Evolutionary conservation across 106 monocot genomes (phyloP), one percentile per base, ranked within the genome.

Genomic region (Amphibolis antarctica): DNA sequence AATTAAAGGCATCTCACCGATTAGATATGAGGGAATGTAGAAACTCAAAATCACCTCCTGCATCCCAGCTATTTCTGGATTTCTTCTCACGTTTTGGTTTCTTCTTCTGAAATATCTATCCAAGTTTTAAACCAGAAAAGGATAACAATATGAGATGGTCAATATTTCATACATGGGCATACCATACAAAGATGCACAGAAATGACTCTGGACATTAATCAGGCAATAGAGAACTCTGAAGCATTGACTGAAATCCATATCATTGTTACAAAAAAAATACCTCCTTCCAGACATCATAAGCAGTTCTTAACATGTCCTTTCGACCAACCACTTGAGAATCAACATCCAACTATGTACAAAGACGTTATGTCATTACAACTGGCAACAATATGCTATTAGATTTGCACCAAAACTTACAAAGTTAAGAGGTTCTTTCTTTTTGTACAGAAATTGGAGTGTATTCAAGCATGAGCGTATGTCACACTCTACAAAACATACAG

Each of bases 401-500:
- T 13, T 66, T 6, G 66, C 15, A 55, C 9, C 10, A 46, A 48
- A 66, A 71, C 90, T 90, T 78, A 98, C 96, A 66, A 90, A 73
- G 64, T 87, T 80, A 1, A 98, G 74, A 67, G 64, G 55, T 68
- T 85, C 86, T 42, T 87, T 86, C 74, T 87, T 98, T 78, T 87
- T 98, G 64, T 90, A 76, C 22, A 98, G 71, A 76, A 98, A 98
- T 46, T 98, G 96, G 62, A 98, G 90, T 19, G 96, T 98, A 73
- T 98, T 98, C 57, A 98, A 76, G 59, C 96, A 98, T 57, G 96
- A 86, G 63, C 96, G 86, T 28, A 98, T 90, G 59, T 98, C 96
- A 73, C 96, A 89, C 74, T 98, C 96, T 90, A 86, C 63, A 74
- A 65, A 70, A 46, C 5, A 13, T 28, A 17, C 3, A 55, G 19